Evolutionary conservation across 2,329 filamentous ascomycete species (phyloP).

Genomic region (Eutypella sp.): DNA sequence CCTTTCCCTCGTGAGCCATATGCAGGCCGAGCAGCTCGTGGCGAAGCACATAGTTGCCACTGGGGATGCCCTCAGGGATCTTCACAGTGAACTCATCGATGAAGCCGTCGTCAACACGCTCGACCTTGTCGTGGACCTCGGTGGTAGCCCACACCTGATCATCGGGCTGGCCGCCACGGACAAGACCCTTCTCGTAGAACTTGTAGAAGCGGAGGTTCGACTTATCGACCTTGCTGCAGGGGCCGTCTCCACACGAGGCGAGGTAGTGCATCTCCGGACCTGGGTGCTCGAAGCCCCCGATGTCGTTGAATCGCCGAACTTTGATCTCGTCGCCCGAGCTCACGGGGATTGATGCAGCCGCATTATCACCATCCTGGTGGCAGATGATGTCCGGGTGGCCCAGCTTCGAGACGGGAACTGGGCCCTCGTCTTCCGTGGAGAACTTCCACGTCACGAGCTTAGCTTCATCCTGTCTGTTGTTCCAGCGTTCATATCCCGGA

Average conservation of each 20-base stretch:
- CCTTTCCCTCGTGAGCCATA: constrained; percentile 13
- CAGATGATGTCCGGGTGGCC: constrained; percentile 15
- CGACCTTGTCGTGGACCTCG: constrained; percentile 36
- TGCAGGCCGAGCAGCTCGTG: constrained; percentile 24
- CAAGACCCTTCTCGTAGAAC: constrained; percentile 22
- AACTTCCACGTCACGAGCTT: constrained; percentile 19
- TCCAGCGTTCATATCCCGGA: constrained; percentile 26
- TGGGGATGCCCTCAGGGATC: constrained; percentile 26
- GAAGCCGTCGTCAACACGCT: constrained; percentile 41
- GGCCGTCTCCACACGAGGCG: constrained; percentile 27
- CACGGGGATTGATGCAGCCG: constrained; percentile 11
- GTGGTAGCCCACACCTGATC: constrained; percentile 36
- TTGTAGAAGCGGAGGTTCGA: constrained; percentile 26
- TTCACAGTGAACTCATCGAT: constrained; percentile 31
- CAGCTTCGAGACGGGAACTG: constrained; percentile 8
- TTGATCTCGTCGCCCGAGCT: constrained; percentile 21
- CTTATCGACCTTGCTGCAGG: constrained; percentile 26
- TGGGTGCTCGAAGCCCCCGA: constrained; percentile 15
- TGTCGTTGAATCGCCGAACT: constrained; percentile 21
- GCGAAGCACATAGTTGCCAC: constrained; percentile 19
- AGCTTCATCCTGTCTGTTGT: constrained; percentile 20
- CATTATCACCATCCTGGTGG: constrained; percentile 12
- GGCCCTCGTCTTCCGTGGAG: constrained; percentile 17
- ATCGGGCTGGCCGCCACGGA: constrained; percentile 23
- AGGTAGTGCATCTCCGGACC: constrained; percentile 30